Base-by-base conservation (phyloP, 179 eudicot species). In the Spinacia oleracea region DNA sequence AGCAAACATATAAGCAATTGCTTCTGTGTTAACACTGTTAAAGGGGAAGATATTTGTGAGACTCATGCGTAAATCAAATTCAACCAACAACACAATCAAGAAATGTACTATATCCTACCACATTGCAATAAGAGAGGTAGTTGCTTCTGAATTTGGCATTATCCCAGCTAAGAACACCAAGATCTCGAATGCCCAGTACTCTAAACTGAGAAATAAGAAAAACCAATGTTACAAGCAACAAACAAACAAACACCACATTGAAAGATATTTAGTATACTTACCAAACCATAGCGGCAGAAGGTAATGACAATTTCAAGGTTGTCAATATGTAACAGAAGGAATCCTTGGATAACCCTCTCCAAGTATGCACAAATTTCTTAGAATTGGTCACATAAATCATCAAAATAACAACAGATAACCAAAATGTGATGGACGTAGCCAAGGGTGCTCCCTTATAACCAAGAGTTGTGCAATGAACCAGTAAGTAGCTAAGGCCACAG, bases 271-370 rank as follows among this genome's bases (percentile, higher is more conserved):
- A 8, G 1, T n/a, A 8, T 27, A 60, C 66, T 60, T 35, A 90
- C 97, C 97, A 91, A 18, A 91, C 89, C 97, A 90, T 91, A 38
- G 88, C 92, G 29, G 93, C 94, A 58, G 92, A 91, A 68, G 93
- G 91, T 31, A 91, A 73, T 42, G 93, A 92, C 76, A 91, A 71
- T 64, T 84, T 90, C 76, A 89, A 68, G 79, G 70, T 85, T n/a
- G 72, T 2, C 48, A 83, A 45, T 43, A 91, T 71, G 72, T 85
- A 76, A 53, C 18, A 7, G 31, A 82, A 74, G 0, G 92, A 81
- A 51, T 89, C 87, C 25, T 43, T 68, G 0, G 90, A 88, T 32
- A 90, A 76, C 3, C 97, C 92, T 18, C 56, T 75, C 92, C 92
- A 90, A 23, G 91, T 92, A 23, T 77, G 62, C 82, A 79, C 42